These are phyloP conservation scores for Pseudocercospora eumusae DNA, from an alignment of 2,329 filamentous ascomycete genomes.

Conservation along the genomic window DNA sequence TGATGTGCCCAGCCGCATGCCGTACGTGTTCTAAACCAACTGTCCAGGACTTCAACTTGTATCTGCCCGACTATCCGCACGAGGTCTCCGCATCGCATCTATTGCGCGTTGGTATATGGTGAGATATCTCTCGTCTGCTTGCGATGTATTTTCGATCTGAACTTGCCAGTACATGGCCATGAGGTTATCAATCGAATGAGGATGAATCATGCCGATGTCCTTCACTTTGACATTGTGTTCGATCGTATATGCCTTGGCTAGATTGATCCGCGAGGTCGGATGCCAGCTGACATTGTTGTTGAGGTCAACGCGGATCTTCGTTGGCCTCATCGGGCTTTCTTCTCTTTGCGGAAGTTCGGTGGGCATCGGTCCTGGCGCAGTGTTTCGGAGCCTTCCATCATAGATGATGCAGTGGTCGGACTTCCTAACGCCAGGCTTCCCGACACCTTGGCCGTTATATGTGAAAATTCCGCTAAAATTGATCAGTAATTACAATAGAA, in stretches of 20 bases:
- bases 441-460: background rate
- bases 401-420: slow-evolving; percentile 7
- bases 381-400: background rate
- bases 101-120: background rate
- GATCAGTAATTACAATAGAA: background rate
- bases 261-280: slow-evolving; percentile 13
- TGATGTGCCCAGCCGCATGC: too few relatives aligned
- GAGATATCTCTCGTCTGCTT: background rate
- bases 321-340: slow-evolving; percentile 10
- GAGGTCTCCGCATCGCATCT: too few relatives aligned
- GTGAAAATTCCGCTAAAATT: background rate
- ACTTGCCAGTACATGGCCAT: background rate
- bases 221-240: slow-evolving; percentile 22
- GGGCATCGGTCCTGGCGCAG: background rate
- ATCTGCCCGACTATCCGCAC: too few relatives aligned
- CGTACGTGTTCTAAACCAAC: too few relatives aligned
- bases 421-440: background rate
- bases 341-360: background rate
- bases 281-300: slow-evolving; percentile 8
- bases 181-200: background rate
- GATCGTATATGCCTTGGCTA: slow-evolving; percentile 20
- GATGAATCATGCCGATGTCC: slow-evolving; percentile 12
- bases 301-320: slow-evolving; percentile 7
- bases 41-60: too few relatives aligned
- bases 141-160: background rate